phyloP scores from a whole-genome alignment of 202 grass and related monocot genomes.

The Musa balbisiana region DNA sequence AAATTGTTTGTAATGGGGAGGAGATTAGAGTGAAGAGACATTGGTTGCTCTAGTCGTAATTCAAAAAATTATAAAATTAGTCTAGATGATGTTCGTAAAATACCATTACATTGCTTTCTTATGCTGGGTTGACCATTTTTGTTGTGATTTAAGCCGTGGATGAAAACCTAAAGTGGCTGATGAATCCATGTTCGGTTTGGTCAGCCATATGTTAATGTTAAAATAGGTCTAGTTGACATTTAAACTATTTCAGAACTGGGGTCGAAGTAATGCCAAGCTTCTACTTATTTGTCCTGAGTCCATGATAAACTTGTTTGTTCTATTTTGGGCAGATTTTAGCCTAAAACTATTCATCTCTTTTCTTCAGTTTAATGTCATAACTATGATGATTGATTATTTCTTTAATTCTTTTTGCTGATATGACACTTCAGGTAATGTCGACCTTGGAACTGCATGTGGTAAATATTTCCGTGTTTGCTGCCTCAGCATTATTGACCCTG shows the following conservation, averaged over 20 bases:
- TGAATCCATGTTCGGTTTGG: neutral
- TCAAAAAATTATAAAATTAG: neutral
- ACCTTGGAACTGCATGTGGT: slow-evolving; percentile 78
- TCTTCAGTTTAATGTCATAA: neutral
- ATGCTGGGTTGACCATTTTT: too few relatives aligned
- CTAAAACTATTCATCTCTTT: too few relatives aligned
- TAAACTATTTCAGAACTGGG: neutral
- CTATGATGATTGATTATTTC: neutral
- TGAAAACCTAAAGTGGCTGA: neutral
- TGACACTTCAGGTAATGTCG: slow-evolving; percentile 62
- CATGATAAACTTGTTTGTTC: too few relatives aligned
- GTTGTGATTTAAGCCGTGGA: neutral
- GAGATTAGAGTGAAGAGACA: too few relatives aligned
- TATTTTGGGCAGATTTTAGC: too few relatives aligned
- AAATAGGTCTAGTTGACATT: neutral
- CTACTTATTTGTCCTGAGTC: too few relatives aligned
- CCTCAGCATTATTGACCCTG: slow-evolving; percentile 81
- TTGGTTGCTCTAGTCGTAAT: neutral
- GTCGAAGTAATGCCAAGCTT: too few relatives aligned
- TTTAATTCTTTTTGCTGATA: neutral
- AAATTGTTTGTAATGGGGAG: too few relatives aligned
- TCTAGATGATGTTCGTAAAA: neutral
- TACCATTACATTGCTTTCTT: neutral
- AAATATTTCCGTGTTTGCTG: slow-evolving; percentile 87
- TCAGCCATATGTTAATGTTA: too few relatives aligned